Evolutionary conservation across 345 rosid genomes (phyloP), one percentile per base, ranked within the genome.

Genomic region (Ceriops zippeliana): DNA sequence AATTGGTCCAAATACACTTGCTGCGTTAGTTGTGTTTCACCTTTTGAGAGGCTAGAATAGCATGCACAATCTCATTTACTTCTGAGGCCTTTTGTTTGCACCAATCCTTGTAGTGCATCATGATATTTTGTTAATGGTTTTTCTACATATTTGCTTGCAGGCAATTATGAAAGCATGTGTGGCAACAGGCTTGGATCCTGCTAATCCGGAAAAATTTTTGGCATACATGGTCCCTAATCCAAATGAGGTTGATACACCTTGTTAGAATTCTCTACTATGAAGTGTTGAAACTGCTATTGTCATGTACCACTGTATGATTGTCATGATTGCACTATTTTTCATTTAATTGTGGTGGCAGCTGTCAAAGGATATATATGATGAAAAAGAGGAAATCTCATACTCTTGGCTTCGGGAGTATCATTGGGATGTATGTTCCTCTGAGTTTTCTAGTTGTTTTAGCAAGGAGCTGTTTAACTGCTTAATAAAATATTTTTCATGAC

Each of bases 101-200:
- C 59, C 10, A 56, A 56, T 24, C 28, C 31, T 56, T 56, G 16
- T 3, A 27, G 8, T 24, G 59, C 31, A 42, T 42, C 31, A 54
- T 1, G 28, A 6, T 10, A 27, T 24, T 27, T 24, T 56, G 27
- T 56, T 24, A 13, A 42, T 13, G 4, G 26, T 2, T 22, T 38
- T 68, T 61, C 51, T 32, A 63, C 10, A 26, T 58, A 17, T 58
- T 70, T 65, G 47, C 54, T 67, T 72, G 28, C 88, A 95, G 99
- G 99, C 98, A 62, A 66, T 95, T 66, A 84, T 95, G 92, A 95
- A 90, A 86, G 93, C 98, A 73, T 95, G 87, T 65, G 82, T 81
- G 75, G 83, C 88, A 69, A 66, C 83, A 61, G 91, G 91, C 67
- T 74, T 92, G 19, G 98, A 91, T 77, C 80, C 87, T 2, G 70